These are phyloP conservation scores for Rugosomyces carneus DNA, from an alignment of 1,284 basidiomycete genomes.

Conservation along the genomic window DNA sequence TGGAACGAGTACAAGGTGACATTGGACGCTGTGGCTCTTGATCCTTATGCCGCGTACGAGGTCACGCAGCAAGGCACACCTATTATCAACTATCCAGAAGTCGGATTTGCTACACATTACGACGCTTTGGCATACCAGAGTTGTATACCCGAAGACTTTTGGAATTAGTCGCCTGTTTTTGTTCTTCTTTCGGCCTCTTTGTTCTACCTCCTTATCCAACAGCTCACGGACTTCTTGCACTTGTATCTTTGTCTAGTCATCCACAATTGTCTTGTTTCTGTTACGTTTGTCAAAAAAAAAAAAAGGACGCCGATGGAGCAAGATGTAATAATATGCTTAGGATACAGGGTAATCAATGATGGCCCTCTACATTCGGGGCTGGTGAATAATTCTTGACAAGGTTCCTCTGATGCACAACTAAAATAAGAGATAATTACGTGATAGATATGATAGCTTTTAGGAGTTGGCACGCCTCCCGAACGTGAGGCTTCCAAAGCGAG, in stretches of 20 bases:
- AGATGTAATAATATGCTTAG: neutral
- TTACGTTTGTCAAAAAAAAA: no score
- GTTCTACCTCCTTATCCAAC: slow-evolving; percentile 7
- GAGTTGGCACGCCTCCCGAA: slow-evolving; percentile 52
- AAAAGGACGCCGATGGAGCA: no score
- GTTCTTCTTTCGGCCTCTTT: slow-evolving; percentile 1
- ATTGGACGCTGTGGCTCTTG: slow-evolving; percentile 20
- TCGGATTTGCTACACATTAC: slow-evolving; percentile 26
- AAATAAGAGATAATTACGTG: neutral
- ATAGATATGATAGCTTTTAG: slow-evolving; percentile 1
- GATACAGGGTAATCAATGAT: neutral
- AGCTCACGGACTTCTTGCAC: slow-evolving; percentile 13
- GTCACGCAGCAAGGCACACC: slow-evolving; percentile 17
- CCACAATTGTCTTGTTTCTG: no score
- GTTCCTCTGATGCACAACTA: neutral
- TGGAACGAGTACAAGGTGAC: slow-evolving; percentile 19
- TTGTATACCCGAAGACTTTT: slow-evolving; percentile 14
- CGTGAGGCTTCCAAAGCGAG: slow-evolving; percentile 66
- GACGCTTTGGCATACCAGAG: slow-evolving; percentile 25
- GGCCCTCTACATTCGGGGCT: neutral
- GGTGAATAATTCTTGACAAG: neutral
- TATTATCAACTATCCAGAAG: slow-evolving; percentile 20
- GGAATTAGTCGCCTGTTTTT: slow-evolving; percentile 10
- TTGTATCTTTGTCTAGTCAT: neutral
- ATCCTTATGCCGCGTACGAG: slow-evolving; percentile 22